Evolutionary conservation across 805 yeast genomes (phyloP).

Genomic region (Wickerhamomyces hampshirensis): DNA sequence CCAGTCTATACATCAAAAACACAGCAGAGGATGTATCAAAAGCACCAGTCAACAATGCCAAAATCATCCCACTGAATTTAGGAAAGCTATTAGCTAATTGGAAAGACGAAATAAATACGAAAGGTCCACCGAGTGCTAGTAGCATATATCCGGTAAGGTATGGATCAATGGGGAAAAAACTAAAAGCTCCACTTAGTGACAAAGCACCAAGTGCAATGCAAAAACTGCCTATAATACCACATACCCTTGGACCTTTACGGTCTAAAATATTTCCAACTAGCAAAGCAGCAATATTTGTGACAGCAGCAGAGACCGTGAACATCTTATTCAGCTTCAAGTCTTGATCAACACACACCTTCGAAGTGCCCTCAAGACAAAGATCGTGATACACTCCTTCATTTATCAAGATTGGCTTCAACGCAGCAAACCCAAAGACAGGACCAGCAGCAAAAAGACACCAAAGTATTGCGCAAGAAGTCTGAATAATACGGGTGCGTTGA

Average conservation of each 20-base stretch:
- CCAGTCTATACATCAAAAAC: constrained; percentile 66
- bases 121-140: constrained; percentile 90
- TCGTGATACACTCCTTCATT: constrained; percentile 71
- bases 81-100: constrained; percentile 89
- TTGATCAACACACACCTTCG: constrained; percentile 59
- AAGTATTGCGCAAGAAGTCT: constrained; percentile 54
- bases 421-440: constrained; percentile 93
- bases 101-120: constrained; percentile 84
- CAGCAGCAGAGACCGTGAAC: constrained; percentile 83
- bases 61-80: constrained; percentile 68
- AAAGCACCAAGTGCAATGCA: constrained; percentile 54
- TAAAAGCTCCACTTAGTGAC: constrained; percentile 37
- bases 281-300: constrained; percentile 78
- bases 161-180: constrained; percentile 43
- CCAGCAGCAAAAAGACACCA: constrained; percentile 96
- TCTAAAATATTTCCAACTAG: constrained; percentile 81
- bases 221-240: constrained; percentile 70
- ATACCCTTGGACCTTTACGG: constrained; percentile 69
- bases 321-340: constrained; percentile 77
- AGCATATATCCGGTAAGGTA: constrained; percentile 70
- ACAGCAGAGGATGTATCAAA: constrained; percentile 91
- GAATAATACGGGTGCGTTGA: constrained; percentile 8
- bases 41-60: constrained; percentile 88
- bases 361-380: constrained; percentile 38
- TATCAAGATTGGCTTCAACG: constrained; percentile 78